Evolutionary conservation across 805 yeast species (phyloP).

Genomic region (Candida mattraensis): DNA sequence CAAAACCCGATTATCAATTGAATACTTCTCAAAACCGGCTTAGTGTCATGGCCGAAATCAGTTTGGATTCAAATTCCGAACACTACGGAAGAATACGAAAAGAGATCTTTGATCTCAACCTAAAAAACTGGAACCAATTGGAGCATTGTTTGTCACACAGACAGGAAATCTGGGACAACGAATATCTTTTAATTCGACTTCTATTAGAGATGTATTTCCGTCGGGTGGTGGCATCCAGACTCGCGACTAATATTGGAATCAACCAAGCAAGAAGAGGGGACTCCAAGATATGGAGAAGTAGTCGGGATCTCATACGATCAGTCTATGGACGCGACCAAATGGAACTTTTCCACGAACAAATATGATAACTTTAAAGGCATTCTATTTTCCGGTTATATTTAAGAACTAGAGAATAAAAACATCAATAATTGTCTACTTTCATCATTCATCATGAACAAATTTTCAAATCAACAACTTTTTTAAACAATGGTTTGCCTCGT

Average conservation of each 20-base stretch:
- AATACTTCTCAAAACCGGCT: slow-evolving; percentile 15
- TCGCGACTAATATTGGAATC: slow-evolving; percentile 28
- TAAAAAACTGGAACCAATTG: slow-evolving; percentile 18
- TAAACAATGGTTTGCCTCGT: slow-evolving; percentile 24
- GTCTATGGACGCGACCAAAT: slow-evolving; percentile 42
- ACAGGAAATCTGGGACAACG: slow-evolving; percentile 24
- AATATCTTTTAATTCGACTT: slow-evolving; percentile 25
- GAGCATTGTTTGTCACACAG: slow-evolving; percentile 12
- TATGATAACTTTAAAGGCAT: not conserved
- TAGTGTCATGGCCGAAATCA: slow-evolving; percentile 27
- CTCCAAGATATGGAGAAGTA: slow-evolving; percentile 35
- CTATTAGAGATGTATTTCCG: slow-evolving; percentile 34
- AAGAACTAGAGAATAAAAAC: no score
- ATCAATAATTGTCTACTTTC: no score
- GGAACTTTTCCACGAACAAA: slow-evolving; percentile 24
- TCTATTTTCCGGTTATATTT: not conserved
- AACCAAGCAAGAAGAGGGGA: slow-evolving; percentile 23
- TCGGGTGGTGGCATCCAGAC: slow-evolving; percentile 31
- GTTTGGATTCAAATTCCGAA: slow-evolving; percentile 30
- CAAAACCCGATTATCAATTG: slow-evolving; percentile 4
- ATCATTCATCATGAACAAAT: no score
- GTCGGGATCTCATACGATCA: slow-evolving; percentile 54
- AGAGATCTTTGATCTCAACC: slow-evolving; percentile 17
- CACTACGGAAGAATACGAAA: slow-evolving; percentile 20
- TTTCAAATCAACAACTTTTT: slow-evolving; percentile 1